phyloP scores from a whole-genome alignment of 306 rosid genomes.

The Begonia masoniana region DNA sequence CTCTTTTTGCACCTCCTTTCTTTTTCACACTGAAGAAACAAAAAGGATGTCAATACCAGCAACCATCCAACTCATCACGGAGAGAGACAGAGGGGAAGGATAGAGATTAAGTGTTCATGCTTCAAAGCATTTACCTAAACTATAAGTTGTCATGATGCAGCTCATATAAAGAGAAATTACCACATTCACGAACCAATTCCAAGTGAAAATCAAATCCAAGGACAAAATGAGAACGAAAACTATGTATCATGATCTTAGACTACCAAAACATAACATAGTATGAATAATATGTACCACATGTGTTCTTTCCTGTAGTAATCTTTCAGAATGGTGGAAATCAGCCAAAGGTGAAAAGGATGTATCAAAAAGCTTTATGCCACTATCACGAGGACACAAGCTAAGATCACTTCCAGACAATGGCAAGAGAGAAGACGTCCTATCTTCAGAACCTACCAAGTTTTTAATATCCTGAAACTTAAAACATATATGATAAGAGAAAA shows the following conservation, averaged over 20 bases:
- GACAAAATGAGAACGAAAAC: background rate
- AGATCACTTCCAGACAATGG: conserved; percentile 32
- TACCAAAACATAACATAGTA: background rate
- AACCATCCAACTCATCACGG: too few relatives aligned
- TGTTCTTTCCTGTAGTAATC: conserved; percentile 49
- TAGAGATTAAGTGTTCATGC: too few relatives aligned
- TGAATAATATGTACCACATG: conserved; percentile 34
- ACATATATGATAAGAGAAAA: conserved; percentile 11
- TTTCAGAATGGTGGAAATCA: conserved; percentile 69
- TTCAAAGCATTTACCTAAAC: too few relatives aligned
- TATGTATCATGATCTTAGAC: background rate
- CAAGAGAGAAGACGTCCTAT: conserved; percentile 25
- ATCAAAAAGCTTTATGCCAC: conserved; percentile 37
- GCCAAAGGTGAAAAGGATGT: conserved; percentile 47
- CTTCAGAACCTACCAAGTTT: conserved; percentile 26
- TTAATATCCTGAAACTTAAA: conserved; percentile 38
- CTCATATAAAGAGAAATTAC: too few relatives aligned
- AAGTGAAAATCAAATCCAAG: background rate
- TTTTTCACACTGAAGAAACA: too few relatives aligned
- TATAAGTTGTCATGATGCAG: too few relatives aligned
- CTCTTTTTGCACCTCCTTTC: too few relatives aligned
- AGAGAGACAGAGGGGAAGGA: too few relatives aligned
- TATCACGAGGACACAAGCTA: conserved; percentile 42
- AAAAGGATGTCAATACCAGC: too few relatives aligned
- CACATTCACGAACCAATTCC: too few relatives aligned